phyloP scores from a whole-genome alignment of 176 grass and related monocot genomes.

The Pontederia crassipes region DNA sequence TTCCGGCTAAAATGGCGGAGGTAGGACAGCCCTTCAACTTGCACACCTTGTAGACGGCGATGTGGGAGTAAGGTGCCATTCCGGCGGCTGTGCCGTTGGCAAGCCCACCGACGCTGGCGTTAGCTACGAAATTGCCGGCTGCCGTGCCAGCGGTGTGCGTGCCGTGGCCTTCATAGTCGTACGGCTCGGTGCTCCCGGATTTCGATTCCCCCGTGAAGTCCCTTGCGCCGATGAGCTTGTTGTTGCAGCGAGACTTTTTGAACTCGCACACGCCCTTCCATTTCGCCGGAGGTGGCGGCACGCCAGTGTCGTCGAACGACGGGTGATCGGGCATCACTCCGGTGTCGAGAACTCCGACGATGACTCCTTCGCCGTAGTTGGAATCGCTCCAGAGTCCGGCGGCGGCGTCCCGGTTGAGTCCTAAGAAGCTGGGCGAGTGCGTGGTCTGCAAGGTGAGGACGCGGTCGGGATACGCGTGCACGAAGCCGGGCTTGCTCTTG shows the following conservation, averaged over 20 bases:
- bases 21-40: not conserved
- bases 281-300: conserved; percentile 7
- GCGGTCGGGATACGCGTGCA: not conserved
- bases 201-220: not conserved
- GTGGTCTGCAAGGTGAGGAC: not conserved
- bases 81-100: conserved; percentile 5
- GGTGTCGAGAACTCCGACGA: conserved; percentile 14
- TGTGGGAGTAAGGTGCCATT: conserved; percentile 7
- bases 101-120: not conserved
- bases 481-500: not conserved
- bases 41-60: conserved; percentile 29
- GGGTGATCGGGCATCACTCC: conserved; percentile 6
- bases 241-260: conserved; percentile 10
- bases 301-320: conserved; percentile 7
- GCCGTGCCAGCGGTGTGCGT: conserved; percentile 14
- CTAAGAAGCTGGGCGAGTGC: conserved; percentile 6
- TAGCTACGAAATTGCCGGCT: conserved; percentile 1
- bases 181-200: not conserved
- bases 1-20: not conserved
- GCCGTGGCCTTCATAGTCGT: conserved; percentile 5
- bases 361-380: not conserved
- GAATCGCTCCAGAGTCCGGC: not conserved
- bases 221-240: conserved; percentile 15
- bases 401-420: not conserved
- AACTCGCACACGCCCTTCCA: conserved; percentile 18